Evolutionary conservation across 2,329 filamentous ascomycete species (phyloP), one percentile per base, ranked within the genome.

Genomic region (Colletotrichum agaves): DNA sequence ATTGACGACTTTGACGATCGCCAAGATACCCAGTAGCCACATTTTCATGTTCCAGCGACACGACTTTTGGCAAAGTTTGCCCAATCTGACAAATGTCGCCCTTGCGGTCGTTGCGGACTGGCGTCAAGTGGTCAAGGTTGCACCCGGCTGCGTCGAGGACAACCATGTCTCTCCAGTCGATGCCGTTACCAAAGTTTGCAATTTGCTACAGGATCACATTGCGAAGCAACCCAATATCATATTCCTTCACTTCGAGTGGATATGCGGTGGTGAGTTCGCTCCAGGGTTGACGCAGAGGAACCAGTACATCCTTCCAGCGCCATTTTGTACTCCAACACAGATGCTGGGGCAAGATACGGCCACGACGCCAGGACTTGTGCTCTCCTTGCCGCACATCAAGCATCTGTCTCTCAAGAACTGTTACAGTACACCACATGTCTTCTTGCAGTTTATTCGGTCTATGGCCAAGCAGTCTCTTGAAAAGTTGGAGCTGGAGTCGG

Each of bases 391-490:
- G 3, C 76, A 86, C 71, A 75, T 92, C 23, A 80, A 87, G 67
- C 80, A 87, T 56, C 76, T 93, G 2, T 89, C 85, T 0, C 78
- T 93, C 8, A 87, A 87, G 71, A 93, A 93, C 72, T 92, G 90
- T 77, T 93, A 90, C 89, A 79, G 88, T 12, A 85, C 85, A 3
- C 90, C 90, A 0, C 80, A 84, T 44, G 81, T 88, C 2, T 80
- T 92, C 35, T 73, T 84, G 35, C 78, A 82, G 11, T 81, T 89
- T 58, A 78, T 89, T 65, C 78, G 78, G 2, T 74, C 76, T 4
- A 85, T 89, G 75, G 80, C 82, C 19, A 73, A 78, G 5, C 74
- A 77, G 7, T 80, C 76, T 2, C 76, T 92, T 12, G 80, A 85
- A 69, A 83, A 82, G 19, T 75, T 93, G 15, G 83, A 83, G 8